Evolutionary conservation across 495 filamentous ascomycete species (phyloP).

Genomic region (Opeltia flavorubescens): DNA sequence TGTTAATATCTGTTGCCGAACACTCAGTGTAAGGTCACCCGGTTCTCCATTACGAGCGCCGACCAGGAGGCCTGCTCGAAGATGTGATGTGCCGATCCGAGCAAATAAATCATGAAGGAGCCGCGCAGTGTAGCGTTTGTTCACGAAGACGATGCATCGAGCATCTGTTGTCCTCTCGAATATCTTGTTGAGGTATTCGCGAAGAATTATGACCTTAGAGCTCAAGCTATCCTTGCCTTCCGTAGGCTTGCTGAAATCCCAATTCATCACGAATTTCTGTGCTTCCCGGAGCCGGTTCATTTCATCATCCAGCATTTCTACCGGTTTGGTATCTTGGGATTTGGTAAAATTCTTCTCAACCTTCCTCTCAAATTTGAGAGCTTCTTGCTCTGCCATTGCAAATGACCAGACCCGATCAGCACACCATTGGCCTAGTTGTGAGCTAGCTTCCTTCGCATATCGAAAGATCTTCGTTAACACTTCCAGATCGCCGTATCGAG

Average conservation of each 20-base stretch:
- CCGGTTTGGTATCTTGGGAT: conserved; percentile 15
- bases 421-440: conserved; percentile 73
- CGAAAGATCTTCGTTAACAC: conserved; percentile 44
- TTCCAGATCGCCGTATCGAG: conserved; percentile 39
- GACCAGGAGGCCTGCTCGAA: conserved; percentile 55
- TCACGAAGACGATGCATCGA: conserved; percentile 82
- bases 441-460: conserved; percentile 40
- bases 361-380: conserved; percentile 45
- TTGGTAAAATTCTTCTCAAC: conserved; percentile 29
- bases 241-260: conserved; percentile 27
- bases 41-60: conserved; percentile 35
- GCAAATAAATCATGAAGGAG: conserved; percentile 53
- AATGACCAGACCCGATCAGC: conserved; percentile 70
- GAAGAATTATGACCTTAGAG: conserved; percentile 54
- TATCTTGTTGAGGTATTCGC: conserved; percentile 38
- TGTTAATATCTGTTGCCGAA: conserved; percentile 61
- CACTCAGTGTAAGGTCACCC: conserved; percentile 45
- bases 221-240: conserved; percentile 38
- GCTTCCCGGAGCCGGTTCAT: conserved; percentile 46
- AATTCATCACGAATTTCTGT: conserved; percentile 35
- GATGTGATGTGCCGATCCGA: conserved; percentile 37
- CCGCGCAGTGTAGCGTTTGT: conserved; percentile 62
- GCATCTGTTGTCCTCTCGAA: conserved; percentile 41
- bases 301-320: conserved; percentile 33
- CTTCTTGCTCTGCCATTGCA: conserved; percentile 51